Conservation (phyloP, 768 basidiomycete species). For the Rhizopogon roseolus region DNA sequence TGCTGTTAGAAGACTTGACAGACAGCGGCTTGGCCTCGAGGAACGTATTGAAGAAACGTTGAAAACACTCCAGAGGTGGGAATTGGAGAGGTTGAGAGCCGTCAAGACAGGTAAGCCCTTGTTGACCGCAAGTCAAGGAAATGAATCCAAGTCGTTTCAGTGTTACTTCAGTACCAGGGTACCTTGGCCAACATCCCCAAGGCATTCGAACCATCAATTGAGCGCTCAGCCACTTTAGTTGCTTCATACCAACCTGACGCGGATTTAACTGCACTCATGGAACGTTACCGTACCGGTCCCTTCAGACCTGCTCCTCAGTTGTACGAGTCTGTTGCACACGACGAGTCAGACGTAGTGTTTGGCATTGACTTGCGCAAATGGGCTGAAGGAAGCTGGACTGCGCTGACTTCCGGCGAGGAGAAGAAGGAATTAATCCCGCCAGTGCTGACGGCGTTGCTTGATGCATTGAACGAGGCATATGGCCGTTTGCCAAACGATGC, state of each 20-base stretch:
- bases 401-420: slow-evolving; percentile 47
- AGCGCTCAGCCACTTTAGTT: slow-evolving; percentile 70
- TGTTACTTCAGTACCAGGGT: slow-evolving; percentile 83
- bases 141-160: slow-evolving; percentile 29
- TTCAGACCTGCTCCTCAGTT: slow-evolving; percentile 84
- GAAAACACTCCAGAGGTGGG: slow-evolving; percentile 80
- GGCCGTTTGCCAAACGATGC: slow-evolving; percentile 52
- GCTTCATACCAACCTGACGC: slow-evolving; percentile 86
- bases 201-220: slow-evolving; percentile 56
- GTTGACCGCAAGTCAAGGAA: not conserved
- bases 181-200: slow-evolving; percentile 71
- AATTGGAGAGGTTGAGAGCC: slow-evolving; percentile 74
- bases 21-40: slow-evolving; percentile 81
- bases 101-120: slow-evolving; percentile 68
- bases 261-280: slow-evolving; percentile 82
- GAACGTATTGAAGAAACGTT: slow-evolving; percentile 82
- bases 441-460: slow-evolving; percentile 64
- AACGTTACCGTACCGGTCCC: slow-evolving; percentile 89
- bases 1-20: slow-evolving; percentile 76
- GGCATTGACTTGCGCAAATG: slow-evolving; percentile 89
- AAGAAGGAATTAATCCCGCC: slow-evolving; percentile 67
- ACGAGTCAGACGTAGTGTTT: slow-evolving; percentile 82
- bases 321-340: slow-evolving; percentile 81
- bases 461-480: slow-evolving; percentile 62
- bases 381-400: slow-evolving; percentile 79